Conservation (phyloP, 2,329 filamentous ascomycete species). For the Zasmidium cellare region DNA sequence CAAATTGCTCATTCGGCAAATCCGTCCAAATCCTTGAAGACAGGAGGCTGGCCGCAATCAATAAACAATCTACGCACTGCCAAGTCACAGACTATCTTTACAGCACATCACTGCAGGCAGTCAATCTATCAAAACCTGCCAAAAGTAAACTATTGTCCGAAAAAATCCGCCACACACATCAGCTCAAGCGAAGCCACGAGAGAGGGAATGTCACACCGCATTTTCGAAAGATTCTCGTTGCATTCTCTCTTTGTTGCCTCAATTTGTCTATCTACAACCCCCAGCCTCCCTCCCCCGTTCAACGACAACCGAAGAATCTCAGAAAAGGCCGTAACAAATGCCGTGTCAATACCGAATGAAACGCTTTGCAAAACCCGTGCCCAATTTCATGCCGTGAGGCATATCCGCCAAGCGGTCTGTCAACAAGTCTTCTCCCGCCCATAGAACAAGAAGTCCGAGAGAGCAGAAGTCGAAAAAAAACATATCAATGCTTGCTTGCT, state of each 20-base stretch:
- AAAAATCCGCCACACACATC: not conserved
- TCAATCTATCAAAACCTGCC: not conserved
- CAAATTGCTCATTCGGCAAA: too few species aligned
- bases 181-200: not conserved
- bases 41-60: not conserved
- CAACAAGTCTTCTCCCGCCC: not conserved
- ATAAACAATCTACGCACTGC: not conserved
- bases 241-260: not conserved
- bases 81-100: not conserved
- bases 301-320: not conserved
- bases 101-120: not conserved
- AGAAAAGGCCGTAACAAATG: not conserved
- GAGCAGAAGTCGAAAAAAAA: not conserved
- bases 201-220: not conserved
- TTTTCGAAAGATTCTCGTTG: not conserved
- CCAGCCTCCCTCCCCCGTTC: not conserved
- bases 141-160: not conserved
- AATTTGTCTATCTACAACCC: not conserved
- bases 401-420: not conserved
- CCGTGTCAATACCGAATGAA: not conserved
- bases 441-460: not conserved
- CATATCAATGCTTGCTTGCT: not conserved
- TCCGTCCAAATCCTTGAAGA: too few species aligned
- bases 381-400: slow-evolving; percentile 4
- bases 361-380: not conserved